Evolutionary conservation across 805 yeast genomes (phyloP).

Genomic region (Blastobotrys mokoenaii): DNA sequence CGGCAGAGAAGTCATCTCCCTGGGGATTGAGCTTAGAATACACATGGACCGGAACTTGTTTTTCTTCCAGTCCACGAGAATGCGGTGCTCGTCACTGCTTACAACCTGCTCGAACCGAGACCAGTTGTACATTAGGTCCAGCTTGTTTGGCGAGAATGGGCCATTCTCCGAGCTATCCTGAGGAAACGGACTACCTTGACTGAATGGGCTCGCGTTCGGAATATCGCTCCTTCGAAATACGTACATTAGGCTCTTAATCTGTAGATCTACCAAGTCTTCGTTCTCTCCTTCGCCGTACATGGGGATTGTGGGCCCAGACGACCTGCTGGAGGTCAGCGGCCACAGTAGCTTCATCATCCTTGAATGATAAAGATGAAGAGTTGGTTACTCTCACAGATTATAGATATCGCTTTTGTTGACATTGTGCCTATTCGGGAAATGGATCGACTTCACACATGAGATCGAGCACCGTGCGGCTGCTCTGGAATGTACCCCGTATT

Average conservation of each 20-base stretch:
- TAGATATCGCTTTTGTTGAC: too few relatives aligned
- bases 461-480: background rate
- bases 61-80: constrained; percentile 56
- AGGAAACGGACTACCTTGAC: background rate
- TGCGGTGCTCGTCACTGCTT: constrained; percentile 49
- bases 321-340: background rate
- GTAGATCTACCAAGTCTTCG: constrained; percentile 55
- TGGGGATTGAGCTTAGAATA: constrained; percentile 44
- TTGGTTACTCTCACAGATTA: too few relatives aligned
- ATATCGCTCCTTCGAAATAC: constrained; percentile 46
- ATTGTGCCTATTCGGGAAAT: too few relatives aligned
- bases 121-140: constrained; percentile 50
- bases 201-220: constrained; percentile 31
- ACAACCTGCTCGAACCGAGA: constrained; percentile 35
- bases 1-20: constrained; percentile 27
- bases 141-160: constrained; percentile 24
- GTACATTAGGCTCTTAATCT: constrained; percentile 50
- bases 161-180: background rate
- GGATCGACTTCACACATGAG: too few relatives aligned
- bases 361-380: too few relatives aligned
- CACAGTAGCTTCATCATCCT: constrained; percentile 1
- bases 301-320: constrained; percentile 36
- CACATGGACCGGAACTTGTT: constrained; percentile 58
- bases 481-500: background rate
- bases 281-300: constrained; percentile 37